phyloP scores from a whole-genome alignment of 208 protist genomes.

The Leptomonas pyrrhocoris region DNA sequence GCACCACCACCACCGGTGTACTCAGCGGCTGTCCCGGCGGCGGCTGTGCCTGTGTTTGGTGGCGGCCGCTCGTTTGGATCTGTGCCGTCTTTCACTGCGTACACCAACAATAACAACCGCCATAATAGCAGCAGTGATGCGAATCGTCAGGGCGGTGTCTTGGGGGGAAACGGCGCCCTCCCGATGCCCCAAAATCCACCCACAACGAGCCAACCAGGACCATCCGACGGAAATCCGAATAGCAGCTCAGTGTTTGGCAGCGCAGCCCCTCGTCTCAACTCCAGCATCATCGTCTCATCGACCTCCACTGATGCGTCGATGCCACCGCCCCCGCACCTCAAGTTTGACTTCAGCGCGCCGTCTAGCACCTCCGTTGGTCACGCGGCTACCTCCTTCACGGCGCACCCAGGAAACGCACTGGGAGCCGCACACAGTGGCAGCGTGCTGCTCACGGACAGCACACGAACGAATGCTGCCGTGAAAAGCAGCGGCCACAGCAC shows the following conservation, averaged over 20 bases:
- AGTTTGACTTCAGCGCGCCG: too few species aligned
- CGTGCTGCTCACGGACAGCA: too few species aligned
- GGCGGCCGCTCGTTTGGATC: conserved; percentile 3
- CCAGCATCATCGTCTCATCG: not conserved
- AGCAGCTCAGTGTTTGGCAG: not conserved
- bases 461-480: too few species aligned
- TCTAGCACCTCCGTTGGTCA: too few species aligned
- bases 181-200: not conserved
- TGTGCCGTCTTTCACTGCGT: not conserved
- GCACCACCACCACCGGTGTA: not conserved
- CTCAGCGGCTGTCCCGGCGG: not conserved
- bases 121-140: not conserved
- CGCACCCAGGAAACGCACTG: too few species aligned
- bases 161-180: too few species aligned
- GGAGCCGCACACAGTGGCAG: too few species aligned
- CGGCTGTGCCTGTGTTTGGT: conserved; percentile 2
- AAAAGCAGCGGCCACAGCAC: too few species aligned
- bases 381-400: too few species aligned
- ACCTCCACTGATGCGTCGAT: too few species aligned
- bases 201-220: not conserved
- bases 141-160: too few species aligned
- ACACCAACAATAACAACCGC: not conserved
- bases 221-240: not conserved
- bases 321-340: too few species aligned
- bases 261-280: not conserved